Evolutionary conservation across 208 protist genomes (phyloP), one percentile per base, ranked within the genome.

Genomic region (Crithidia sp.): DNA sequence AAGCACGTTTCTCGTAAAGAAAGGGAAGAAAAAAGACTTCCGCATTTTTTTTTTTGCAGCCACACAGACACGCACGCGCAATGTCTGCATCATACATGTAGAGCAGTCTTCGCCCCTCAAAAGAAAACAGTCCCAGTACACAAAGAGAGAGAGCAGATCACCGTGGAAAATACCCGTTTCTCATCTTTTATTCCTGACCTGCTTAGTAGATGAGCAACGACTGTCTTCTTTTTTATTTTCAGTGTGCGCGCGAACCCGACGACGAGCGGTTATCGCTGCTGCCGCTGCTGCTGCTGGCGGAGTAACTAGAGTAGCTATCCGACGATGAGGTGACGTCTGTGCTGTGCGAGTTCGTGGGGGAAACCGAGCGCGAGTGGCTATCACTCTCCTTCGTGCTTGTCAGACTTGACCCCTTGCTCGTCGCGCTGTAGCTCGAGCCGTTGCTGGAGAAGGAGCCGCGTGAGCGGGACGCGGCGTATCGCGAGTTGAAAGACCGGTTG

Each of bases 211-310:
- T 28, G 28, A 28, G 1, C 0, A 28, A 28, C 28, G 28, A 28
- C 28, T 0, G 1, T 28, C 28, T 28, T 28, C 0, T 1, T 28
- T 28, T 28, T 28, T 28, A 28, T 28, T 28, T 28, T 49, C 45
- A 49, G 45, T 13, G 45, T 13, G 45, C 7, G 45, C 12, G 9
- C 52, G 39, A 47, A 16, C 16, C 12, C 28, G 43, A 52, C 41
- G 59, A 64, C 16, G 59, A 52, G 10, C 41, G 37, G 59, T 43
- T 47, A 52, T 28, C 59, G 59, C 39, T 64, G 59, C 37, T 39
- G 7, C 28, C 28, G 28, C 28, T 28, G 28, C 28, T 28, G 28
- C 28, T 28, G 28, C 28, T 28, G 28, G 28, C 28, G 28, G 28
- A 28, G 28, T 28, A 28, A 28, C 37, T 45, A n/a, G 13, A 45